These are phyloP conservation scores for Phaeomoniella chlamydospora DNA, from an alignment of 2,329 filamentous ascomycete genomes.

Conservation along the genomic window DNA sequence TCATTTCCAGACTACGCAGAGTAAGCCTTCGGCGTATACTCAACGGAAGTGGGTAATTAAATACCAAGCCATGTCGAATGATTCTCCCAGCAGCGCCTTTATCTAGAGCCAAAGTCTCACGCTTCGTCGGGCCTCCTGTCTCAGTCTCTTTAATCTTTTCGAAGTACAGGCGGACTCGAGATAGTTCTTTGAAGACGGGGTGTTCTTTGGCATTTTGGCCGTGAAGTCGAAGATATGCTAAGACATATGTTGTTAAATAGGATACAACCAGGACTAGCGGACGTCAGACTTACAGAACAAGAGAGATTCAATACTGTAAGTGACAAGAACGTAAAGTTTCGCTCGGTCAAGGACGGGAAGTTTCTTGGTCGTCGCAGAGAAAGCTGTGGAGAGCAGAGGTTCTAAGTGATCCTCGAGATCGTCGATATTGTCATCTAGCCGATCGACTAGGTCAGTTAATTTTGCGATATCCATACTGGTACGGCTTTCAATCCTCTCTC, in stretches of 20 bases:
- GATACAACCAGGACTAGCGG: not conserved
- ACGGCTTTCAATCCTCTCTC: too few relatives aligned
- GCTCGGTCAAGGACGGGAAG: conserved; percentile 88
- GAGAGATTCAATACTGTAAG: conserved; percentile 81
- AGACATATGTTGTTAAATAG: conserved; percentile 3
- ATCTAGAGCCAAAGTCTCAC: conserved; percentile 45
- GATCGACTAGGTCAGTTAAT: conserved; percentile 38
- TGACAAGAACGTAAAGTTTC: conserved; percentile 76
- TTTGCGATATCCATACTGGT: not conserved
- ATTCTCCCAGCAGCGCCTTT: conserved; percentile 69
- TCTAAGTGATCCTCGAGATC: conserved; percentile 58
- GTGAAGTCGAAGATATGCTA: conserved; percentile 63
- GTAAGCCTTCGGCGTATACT: conserved; percentile 3
- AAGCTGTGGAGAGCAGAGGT: conserved; percentile 52
- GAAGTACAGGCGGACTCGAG: conserved; percentile 80
- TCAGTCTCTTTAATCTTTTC: conserved; percentile 75
- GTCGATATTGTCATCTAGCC: conserved; percentile 66
- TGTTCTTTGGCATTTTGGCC: conserved; percentile 73
- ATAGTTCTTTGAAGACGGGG: conserved; percentile 71
- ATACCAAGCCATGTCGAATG: conserved; percentile 67
- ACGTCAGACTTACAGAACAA: conserved; percentile 55
- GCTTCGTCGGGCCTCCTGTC: conserved; percentile 20
- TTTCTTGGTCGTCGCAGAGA: conserved; percentile 58
- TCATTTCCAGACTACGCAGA: conserved; percentile 32
- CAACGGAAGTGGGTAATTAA: too few relatives aligned